Evolutionary conservation across 805 yeast species (phyloP).

Genomic region (Ogataea minuta): DNA sequence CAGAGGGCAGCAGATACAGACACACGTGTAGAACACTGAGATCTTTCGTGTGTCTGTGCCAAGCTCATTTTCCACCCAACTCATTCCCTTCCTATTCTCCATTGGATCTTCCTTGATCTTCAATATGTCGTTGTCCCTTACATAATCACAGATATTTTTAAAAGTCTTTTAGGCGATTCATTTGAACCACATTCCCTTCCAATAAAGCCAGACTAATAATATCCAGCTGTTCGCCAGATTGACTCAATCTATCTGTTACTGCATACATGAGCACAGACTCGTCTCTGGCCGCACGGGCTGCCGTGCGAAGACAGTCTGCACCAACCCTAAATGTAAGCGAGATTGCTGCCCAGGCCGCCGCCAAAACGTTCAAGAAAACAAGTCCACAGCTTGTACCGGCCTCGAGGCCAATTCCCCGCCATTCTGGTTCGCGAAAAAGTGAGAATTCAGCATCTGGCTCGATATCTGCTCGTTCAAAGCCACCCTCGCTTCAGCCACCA

Average conservation of each 20-base stretch:
- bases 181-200: not conserved
- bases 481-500: slow-evolving; percentile 3
- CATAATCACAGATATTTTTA: not conserved
- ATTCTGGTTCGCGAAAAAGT: not conserved
- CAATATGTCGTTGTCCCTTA: too few species aligned
- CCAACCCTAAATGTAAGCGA: slow-evolving; percentile 11
- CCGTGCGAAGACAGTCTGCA: slow-evolving; percentile 12
- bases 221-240: too few species aligned
- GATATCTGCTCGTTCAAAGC: not conserved
- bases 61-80: too few species aligned
- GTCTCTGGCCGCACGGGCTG: slow-evolving; percentile 15
- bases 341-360: slow-evolving; percentile 27
- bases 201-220: not conserved
- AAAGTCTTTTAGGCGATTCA: not conserved
- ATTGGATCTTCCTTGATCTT: too few species aligned
- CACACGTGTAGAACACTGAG: too few species aligned
- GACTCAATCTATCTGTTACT: not conserved
- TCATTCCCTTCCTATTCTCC: too few species aligned
- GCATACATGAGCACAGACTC: slow-evolving; percentile 12
- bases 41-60: too few species aligned
- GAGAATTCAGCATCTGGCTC: slow-evolving; percentile 2
- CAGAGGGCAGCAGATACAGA: too few species aligned
- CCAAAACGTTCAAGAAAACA: slow-evolving; percentile 24
- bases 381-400: slow-evolving; percentile 9
- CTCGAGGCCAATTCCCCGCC: not conserved